A percentile compares a stretch with the other conserved stretches of the same genome.
Conservation (phyloP, 2,329 filamentous ascomycete species). For the Pseudovirgaria hyperparasitica region DNA sequence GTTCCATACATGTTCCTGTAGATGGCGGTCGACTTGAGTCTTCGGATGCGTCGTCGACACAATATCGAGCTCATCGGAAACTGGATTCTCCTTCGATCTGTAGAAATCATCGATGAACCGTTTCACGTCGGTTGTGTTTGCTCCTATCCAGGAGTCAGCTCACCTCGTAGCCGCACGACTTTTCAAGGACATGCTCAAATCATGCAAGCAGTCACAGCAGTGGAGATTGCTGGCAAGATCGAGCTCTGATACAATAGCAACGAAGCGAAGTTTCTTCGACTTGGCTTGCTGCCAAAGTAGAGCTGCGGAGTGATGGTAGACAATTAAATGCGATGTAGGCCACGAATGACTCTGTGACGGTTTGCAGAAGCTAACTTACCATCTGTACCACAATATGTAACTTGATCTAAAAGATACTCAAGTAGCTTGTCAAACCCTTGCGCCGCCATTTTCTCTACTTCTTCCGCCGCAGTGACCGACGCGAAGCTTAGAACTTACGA, state of each 20-base stretch:
- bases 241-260: conserved; percentile 1
- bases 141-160: conserved; percentile 18
- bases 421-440: conserved; percentile 42
- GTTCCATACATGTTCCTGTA: conserved; percentile 43
- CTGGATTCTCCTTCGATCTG: conserved; percentile 5
- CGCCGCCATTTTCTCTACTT: conserved; percentile 12
- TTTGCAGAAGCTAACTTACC: conserved; percentile 31
- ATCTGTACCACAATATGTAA: conserved; percentile 45
- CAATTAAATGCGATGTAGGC: neutral
- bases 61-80: neutral
- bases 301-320: neutral
- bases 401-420: conserved; percentile 44
- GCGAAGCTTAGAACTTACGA: too few species aligned
- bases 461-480: too few species aligned
- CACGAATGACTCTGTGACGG: neutral
- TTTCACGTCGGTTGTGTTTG: conserved; percentile 27
- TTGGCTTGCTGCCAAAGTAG: neutral
- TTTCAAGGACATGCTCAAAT: conserved; percentile 3
- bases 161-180: conserved; percentile 4
- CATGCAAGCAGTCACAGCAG: conserved; percentile 3
- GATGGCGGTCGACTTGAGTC: conserved; percentile 32
- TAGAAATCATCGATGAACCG: conserved; percentile 26
- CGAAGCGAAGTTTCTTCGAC: neutral
- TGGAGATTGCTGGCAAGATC: conserved; percentile 1
- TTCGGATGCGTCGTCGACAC: conserved; percentile 8